Conservation (phyloP, 495 filamentous ascomycete species). For the Hypomontagnella submonticulosa region DNA sequence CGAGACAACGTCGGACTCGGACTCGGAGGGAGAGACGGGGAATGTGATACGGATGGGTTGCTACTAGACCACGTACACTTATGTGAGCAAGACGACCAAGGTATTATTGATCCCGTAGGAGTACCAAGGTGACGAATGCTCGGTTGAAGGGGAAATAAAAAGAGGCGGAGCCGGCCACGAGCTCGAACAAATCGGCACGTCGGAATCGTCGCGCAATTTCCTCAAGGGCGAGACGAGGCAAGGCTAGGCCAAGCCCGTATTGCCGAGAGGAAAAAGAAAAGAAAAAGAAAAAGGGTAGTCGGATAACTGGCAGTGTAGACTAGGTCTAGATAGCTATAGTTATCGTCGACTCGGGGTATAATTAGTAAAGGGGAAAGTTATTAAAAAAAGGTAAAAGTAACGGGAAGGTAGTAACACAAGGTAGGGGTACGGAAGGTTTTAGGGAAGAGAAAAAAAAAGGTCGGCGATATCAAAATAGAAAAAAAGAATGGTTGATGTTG, state of each 20-base stretch:
- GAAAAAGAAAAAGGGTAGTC: background rate
- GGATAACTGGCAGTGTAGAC: background rate
- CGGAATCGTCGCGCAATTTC: constrained; percentile 21
- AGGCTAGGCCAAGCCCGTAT: constrained; percentile 8
- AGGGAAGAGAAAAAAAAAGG: too few species aligned
- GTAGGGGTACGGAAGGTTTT: constrained; percentile 4
- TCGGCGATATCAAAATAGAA: too few species aligned
- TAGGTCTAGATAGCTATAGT: constrained; percentile 5
- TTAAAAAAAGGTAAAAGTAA: background rate
- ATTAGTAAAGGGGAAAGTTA: background rate
- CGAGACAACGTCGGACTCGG: too few species aligned
- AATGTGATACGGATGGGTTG: background rate
- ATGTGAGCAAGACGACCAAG: constrained; percentile 1
- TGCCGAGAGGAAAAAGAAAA: background rate
- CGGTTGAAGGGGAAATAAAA: background rate
- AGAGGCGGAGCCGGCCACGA: constrained; percentile 20
- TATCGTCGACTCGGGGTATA: background rate
- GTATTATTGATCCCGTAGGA: background rate
- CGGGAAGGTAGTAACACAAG: background rate
- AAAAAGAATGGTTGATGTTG: too few species aligned
- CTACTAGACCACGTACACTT: constrained; percentile 4
- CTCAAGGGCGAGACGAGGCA: constrained; percentile 3
- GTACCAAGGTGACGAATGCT: constrained; percentile 6
- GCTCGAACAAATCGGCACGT: constrained; percentile 28
- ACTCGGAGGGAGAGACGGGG: background rate